These are phyloP conservation scores for Cryptosporidium sp. DNA, from an alignment of 169 alveolate genomes.

Conservation along the genomic window DNA sequence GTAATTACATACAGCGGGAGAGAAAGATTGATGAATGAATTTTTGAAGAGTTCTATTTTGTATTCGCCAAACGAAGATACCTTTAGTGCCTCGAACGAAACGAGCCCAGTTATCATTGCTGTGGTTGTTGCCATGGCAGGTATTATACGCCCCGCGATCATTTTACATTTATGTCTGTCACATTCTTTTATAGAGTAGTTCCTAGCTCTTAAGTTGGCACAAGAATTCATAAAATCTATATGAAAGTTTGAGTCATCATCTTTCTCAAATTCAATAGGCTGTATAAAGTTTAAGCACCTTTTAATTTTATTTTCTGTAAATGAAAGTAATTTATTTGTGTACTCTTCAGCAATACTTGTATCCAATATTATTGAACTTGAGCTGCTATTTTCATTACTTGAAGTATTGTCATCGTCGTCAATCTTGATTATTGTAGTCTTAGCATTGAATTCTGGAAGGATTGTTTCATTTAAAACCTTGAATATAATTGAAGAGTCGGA, in stretches of 20 bases:
- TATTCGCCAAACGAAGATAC: slow-evolving; percentile 84
- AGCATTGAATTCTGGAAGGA: slow-evolving; percentile 79
- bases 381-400: slow-evolving; percentile 76
- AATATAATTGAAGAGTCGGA: slow-evolving; percentile 76
- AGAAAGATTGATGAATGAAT: slow-evolving; percentile 95
- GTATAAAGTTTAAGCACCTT: slow-evolving; percentile 74
- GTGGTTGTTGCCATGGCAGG: slow-evolving; percentile 99
- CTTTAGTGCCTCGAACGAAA: slow-evolving; percentile 87
- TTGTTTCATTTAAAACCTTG: slow-evolving; percentile 75
- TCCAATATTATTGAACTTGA: slow-evolving; percentile 21
- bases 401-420: slow-evolving; percentile 85
- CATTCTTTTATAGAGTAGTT: slow-evolving; percentile 95
- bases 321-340: slow-evolving; percentile 78
- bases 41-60: slow-evolving; percentile 86
- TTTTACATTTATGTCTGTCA: slow-evolving; percentile 92
- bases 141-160: slow-evolving; percentile 99
- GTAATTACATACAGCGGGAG: slow-evolving; percentile 91
- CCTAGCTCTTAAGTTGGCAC: slow-evolving; percentile 96
- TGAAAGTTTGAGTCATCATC: slow-evolving; percentile 99
- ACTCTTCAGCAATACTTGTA: slow-evolving; percentile 80
- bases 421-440: slow-evolving; percentile 84
- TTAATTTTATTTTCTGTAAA: slow-evolving; percentile 78
- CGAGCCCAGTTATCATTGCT: slow-evolving; percentile 98
- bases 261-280: slow-evolving; percentile 96
- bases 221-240: slow-evolving; percentile 96